These are phyloP conservation scores for Gilbertella persicaria DNA, from an alignment of 371 early-diverging fungal species.

Conservation along the genomic window DNA sequence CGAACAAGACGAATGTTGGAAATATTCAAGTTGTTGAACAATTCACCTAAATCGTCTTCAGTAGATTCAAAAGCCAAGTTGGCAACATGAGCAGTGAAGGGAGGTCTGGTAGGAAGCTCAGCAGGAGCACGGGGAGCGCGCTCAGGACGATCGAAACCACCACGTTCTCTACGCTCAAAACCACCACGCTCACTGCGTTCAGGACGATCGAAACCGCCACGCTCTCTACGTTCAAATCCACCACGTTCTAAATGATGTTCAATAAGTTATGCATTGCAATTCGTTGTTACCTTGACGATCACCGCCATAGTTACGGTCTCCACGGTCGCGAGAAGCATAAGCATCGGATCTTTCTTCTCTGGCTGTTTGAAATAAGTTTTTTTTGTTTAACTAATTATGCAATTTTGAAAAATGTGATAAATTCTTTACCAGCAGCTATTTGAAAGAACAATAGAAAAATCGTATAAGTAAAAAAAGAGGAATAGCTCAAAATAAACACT, in stretches of 20 bases:
- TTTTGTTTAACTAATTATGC: neutral
- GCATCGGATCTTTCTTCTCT: slow-evolving; percentile 22
- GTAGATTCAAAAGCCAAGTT: slow-evolving; percentile 84
- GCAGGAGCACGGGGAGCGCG: slow-evolving; percentile 54
- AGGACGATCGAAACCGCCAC: slow-evolving; percentile 1
- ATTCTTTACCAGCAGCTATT: slow-evolving; percentile 42
- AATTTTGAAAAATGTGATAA: neutral
- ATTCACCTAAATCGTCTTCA: slow-evolving; percentile 72
- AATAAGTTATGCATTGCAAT: too few species aligned
- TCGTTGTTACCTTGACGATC: slow-evolving; percentile 18
- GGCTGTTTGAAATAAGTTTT: slow-evolving; percentile 7
- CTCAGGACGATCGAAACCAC: slow-evolving; percentile 3
- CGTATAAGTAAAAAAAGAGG: neutral
- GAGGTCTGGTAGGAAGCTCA: slow-evolving; percentile 82
- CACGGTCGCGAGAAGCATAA: slow-evolving; percentile 24
- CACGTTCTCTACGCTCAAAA: slow-evolving; percentile 3
- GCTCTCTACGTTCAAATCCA: slow-evolving; percentile 3
- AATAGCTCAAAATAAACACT: slow-evolving; percentile 28
- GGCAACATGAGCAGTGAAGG: slow-evolving; percentile 87
- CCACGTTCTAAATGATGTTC: too few species aligned
- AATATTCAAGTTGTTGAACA: slow-evolving; percentile 74
- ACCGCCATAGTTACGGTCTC: slow-evolving; percentile 16
- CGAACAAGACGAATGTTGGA: slow-evolving; percentile 67
- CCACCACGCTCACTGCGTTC: slow-evolving; percentile 18
- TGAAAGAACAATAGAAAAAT: neutral